Evolutionary conservation across 164 flowering plant genomes (phyloP).

Genomic region (Tetracentron sinense): DNA sequence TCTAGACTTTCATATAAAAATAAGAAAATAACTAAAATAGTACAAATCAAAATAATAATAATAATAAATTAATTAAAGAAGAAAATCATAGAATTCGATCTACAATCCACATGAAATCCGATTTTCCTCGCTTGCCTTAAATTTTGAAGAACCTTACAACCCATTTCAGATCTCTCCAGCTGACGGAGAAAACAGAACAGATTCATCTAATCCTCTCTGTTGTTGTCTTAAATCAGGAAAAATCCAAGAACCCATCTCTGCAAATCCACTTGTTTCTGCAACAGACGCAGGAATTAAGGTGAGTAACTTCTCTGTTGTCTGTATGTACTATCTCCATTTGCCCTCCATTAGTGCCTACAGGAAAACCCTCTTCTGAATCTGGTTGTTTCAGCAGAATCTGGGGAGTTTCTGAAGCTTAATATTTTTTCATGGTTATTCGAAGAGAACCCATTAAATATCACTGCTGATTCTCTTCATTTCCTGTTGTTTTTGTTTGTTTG

Average conservation of each 20-base stretch:
- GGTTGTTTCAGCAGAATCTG: not conserved
- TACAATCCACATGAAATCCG: not conserved
- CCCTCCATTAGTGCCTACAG: not conserved
- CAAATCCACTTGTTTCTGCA: constrained; percentile 13
- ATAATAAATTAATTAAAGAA: too few relatives aligned
- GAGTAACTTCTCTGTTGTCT: not conserved
- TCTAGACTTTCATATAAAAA: too few relatives aligned
- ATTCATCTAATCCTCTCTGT: not conserved
- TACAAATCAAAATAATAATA: not conserved
- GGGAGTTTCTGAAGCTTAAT: not conserved
- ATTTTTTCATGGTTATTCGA: not conserved
- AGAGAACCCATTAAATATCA: constrained; percentile 8
- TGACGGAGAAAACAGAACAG: constrained; percentile 3
- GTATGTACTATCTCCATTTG: not conserved
- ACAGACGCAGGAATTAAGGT: constrained; percentile 7
- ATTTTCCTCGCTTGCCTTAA: too few relatives aligned
- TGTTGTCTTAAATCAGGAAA: not conserved
- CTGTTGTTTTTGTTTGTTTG: not conserved
- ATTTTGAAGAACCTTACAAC: too few relatives aligned
- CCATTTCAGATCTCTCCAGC: constrained; percentile 4
- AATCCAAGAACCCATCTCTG: constrained; percentile 5
- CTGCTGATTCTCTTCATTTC: not conserved
- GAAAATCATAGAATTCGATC: too few relatives aligned
- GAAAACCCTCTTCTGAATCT: not conserved
- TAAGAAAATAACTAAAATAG: too few relatives aligned